A percentile compares a stretch with the other conserved stretches of the same genome.
phyloP scores from a whole-genome alignment of 2,329 filamentous ascomycete genomes.

The Magnaporthales sp. region DNA sequence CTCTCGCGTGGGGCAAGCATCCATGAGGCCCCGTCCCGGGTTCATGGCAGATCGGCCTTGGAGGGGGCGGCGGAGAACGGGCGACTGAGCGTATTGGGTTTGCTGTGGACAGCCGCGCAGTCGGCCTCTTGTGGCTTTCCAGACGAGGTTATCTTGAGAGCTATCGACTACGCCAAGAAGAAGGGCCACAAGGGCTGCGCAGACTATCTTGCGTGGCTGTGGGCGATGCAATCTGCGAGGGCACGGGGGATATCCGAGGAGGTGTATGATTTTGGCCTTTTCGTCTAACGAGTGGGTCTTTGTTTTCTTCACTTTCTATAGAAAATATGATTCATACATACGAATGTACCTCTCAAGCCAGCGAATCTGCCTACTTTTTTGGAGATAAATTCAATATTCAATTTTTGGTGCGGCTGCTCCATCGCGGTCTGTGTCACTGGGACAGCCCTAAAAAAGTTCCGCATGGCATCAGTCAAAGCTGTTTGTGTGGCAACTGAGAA shows the following conservation, averaged over 20 bases:
- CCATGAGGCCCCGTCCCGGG: not conserved
- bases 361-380: no score
- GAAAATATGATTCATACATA: no score
- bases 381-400: no score
- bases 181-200: constrained; percentile 3
- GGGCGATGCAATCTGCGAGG: not conserved
- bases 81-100: not conserved
- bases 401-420: no score
- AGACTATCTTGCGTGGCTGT: not conserved
- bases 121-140: not conserved
- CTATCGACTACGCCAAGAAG: not conserved
- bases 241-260: not conserved
- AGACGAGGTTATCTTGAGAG: not conserved
- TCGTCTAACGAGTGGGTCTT: no score
- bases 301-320: no score
- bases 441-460: no score
- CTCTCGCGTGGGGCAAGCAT: not conserved
- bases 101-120: not conserved
- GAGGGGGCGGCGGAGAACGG: constrained; percentile 2
- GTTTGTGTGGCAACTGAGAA: no score
- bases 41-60: not conserved
- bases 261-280: not conserved
- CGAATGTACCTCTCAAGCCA: no score
- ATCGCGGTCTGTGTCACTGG: no score
- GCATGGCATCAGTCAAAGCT: no score